Conservation (phyloP, 2,329 filamentous ascomycete species). For the Ilyonectria robusta region DNA sequence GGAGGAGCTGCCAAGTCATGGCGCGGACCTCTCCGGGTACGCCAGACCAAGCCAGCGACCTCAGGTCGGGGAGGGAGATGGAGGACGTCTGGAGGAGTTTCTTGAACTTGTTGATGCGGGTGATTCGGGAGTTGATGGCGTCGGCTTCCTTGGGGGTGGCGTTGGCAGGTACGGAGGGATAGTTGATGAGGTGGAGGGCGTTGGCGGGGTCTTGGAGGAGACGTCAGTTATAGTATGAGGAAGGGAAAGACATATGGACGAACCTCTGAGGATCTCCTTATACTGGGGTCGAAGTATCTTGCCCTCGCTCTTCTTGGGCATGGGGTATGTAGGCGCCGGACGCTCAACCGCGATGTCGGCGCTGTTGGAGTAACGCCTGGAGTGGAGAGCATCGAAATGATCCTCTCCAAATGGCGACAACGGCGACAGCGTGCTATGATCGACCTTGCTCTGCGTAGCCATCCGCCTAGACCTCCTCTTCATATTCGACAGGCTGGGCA, state of each 20-base stretch:
- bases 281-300: conserved; percentile 98
- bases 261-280: conserved; percentile 90
- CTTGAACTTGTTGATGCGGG: conserved; percentile 99
- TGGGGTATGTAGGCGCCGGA: conserved; percentile 85
- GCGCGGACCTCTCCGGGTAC: conserved; percentile 95
- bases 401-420: conserved; percentile 55
- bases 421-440: conserved; percentile 54
- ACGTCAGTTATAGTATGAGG: conserved; percentile 34
- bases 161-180: conserved; percentile 80
- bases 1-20: conserved; percentile 98
- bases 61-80: conserved; percentile 86
- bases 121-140: conserved; percentile 87
- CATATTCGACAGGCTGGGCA: conserved; percentile 94
- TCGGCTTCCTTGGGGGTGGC: conserved; percentile 88
- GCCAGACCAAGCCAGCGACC: conserved; percentile 92
- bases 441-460: conserved; percentile 53
- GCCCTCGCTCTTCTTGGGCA: conserved; percentile 89
- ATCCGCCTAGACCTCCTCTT: conserved; percentile 76
- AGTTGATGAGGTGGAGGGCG: conserved; percentile 92
- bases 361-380: conserved; percentile 83
- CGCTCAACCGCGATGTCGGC: conserved; percentile 95
- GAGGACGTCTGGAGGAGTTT: conserved; percentile 92
- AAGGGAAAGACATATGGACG: conserved; percentile 17
- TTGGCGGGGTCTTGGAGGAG: conserved; percentile 80
- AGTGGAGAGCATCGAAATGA: conserved; percentile 55